Base-by-base conservation (phyloP, 2,329 filamentous ascomycete genomes). In the Neonectria hederae region DNA sequence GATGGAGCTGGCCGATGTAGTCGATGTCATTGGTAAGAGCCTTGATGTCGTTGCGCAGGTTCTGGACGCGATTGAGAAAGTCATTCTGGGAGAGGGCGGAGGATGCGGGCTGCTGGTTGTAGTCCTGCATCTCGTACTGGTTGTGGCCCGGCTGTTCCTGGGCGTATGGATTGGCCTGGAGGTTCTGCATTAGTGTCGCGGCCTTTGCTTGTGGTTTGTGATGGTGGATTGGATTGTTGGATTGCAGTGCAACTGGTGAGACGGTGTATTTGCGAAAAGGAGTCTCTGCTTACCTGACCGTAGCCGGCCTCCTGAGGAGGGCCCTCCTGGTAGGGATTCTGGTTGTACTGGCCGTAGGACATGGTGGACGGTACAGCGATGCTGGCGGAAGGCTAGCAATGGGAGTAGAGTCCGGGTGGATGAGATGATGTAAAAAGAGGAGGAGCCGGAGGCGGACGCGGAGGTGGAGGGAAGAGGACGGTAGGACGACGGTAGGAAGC, bases 61-160 rank as follows among this genome's bases (percentile, higher is more conserved):
- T 86, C 72, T 88, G 83, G 69, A 93, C 87, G 77, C 89, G 89
- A 72, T 88, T 78, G 68, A 93, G 85, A 80, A 92, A 93, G 68
- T 92, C 90, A 67, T 86, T 82, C 75, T 90, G 88, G 58, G 84
- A 84, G 72, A 92, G 81, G 59, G 69, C 72, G 14, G 72, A 59
- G 51, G 63, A 63, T 51, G 72, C 70, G 65, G 75, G 71, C 68
- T 74, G 72, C 65, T 74, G 77, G 74, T 79, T 79, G 72, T 87
- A 86, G 65, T 83, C 80, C 69, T 86, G 84, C 80, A 89, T 76
- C 78, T 87, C 87, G 72, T 86, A 86, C 73, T 83, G 81, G 58
- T 82, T 78, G 73, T 81, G 76, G 19, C 69, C 65, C n/a, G 62
- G 71, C 63, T 69, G 61, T 51, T 74, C 69, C 61, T 76, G 73